Evolutionary conservation across 2,329 filamentous ascomycete genomes (phyloP).

Genomic region (Sporothrix euskadiensis): DNA sequence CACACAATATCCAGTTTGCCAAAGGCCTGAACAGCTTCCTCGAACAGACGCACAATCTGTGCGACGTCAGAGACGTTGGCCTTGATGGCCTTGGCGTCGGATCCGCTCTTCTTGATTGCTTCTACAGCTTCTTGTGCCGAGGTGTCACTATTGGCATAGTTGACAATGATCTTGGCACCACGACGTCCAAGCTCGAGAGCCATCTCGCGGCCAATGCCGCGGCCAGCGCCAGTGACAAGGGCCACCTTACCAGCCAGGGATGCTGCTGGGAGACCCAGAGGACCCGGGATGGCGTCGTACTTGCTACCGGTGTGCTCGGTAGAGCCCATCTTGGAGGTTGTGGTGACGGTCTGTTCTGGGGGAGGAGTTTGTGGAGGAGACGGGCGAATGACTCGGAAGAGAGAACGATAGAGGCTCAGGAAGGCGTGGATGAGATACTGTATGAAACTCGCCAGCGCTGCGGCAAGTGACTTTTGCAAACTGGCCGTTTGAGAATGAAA

Average conservation of each 20-base stretch:
- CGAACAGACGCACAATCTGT: constrained; percentile 41
- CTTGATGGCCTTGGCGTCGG: constrained; percentile 37
- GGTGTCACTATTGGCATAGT: constrained; percentile 38
- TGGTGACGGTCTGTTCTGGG: neutral
- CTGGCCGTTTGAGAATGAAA: neutral
- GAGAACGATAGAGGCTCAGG: constrained; percentile 15
- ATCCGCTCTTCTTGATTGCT: constrained; percentile 33
- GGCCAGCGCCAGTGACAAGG: constrained; percentile 42
- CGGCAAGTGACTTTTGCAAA: neutral
- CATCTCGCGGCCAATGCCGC: constrained; percentile 64
- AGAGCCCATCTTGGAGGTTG: constrained; percentile 33
- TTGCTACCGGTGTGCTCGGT: constrained; percentile 33
- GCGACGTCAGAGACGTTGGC: constrained; percentile 40
- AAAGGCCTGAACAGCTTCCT: constrained; percentile 57
- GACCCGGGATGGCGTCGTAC: constrained; percentile 40
- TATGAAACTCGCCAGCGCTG: constrained; percentile 25
- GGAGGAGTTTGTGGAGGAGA: neutral
- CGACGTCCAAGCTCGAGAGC: constrained; percentile 47
- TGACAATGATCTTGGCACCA: constrained; percentile 41
- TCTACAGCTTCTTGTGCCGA: constrained; percentile 33
- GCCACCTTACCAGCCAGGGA: constrained; percentile 37
- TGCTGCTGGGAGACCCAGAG: constrained; percentile 38
- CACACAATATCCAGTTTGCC: constrained; percentile 63
- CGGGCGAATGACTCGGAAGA: neutral
- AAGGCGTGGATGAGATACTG: constrained; percentile 18